Evolutionary conservation across 1,284 basidiomycete genomes (phyloP).

Genomic region (Apiotrichum gamsii): DNA sequence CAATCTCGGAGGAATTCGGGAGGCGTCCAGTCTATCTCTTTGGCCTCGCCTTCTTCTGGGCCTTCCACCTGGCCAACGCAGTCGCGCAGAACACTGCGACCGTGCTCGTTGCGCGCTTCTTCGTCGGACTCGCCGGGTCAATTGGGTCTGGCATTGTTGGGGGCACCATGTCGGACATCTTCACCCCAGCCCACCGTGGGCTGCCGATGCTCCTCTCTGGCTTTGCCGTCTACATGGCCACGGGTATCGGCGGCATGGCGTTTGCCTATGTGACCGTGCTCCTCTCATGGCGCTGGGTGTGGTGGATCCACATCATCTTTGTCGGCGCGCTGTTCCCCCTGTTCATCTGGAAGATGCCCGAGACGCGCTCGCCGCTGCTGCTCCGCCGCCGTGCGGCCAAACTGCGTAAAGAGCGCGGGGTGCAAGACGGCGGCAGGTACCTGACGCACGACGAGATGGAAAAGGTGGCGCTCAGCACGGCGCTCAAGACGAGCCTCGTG

Average conservation of each 20-base stretch:
- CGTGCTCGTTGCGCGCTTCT: constrained; percentile 60
- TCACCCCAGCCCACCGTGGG: constrained; percentile 37
- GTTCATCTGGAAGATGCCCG: constrained; percentile 35
- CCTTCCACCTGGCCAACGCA: too few relatives aligned
- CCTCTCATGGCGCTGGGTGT: constrained; percentile 71
- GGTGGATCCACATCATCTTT: constrained; percentile 63
- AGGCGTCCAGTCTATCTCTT: constrained; percentile 62
- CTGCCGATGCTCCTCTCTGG: constrained; percentile 66
- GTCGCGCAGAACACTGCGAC: constrained; percentile 62
- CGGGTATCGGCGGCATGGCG: constrained; percentile 62
- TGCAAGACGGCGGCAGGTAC: constrained; percentile 37
- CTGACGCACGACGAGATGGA: constrained; percentile 43
- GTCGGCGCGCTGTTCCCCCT: constrained; percentile 33
- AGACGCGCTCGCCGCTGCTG: constrained; percentile 44
- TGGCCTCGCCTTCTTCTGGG: constrained; percentile 49
- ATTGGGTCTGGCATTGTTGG: constrained; percentile 68
- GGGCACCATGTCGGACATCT: constrained; percentile 68
- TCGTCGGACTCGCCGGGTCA: constrained; percentile 58
- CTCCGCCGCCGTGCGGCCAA: constrained; percentile 33
- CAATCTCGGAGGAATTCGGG: constrained; percentile 72
- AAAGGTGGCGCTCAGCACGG: constrained; percentile 30
- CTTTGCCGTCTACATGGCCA: constrained; percentile 55
- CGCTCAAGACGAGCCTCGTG: constrained; percentile 31
- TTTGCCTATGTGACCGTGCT: constrained; percentile 61
- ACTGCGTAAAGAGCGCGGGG: constrained; percentile 37